Conservation (phyloP, 345 rosid species). For the Gossypium herbaceum region DNA sequence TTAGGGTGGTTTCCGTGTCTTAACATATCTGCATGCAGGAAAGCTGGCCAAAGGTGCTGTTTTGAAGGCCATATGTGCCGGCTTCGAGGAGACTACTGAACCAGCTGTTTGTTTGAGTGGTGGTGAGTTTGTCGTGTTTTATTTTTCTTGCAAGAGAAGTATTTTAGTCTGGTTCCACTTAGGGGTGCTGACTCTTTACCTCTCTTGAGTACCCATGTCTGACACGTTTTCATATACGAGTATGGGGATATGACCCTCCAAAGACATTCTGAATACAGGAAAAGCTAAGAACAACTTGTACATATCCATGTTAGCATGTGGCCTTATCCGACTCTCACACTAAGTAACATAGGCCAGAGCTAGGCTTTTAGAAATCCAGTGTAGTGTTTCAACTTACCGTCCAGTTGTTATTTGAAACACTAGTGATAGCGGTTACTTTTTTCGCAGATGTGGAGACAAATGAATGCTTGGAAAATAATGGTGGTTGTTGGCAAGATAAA, state of each 20-base stretch:
- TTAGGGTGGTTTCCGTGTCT: constrained; percentile 8
- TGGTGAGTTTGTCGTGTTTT: constrained; percentile 43
- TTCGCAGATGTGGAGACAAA: constrained; percentile 86
- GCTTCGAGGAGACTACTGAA: constrained; percentile 97
- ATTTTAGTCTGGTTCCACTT: not conserved
- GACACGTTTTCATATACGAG: not conserved
- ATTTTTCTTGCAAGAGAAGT: not conserved
- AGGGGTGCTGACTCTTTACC: not conserved
- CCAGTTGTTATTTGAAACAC: not conserved
- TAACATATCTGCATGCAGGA: constrained; percentile 45
- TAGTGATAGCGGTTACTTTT: constrained; percentile 3
- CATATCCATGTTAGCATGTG: not conserved
- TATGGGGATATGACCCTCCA: not conserved
- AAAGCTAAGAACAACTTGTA: not conserved
- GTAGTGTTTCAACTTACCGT: not conserved
- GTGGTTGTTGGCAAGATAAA: constrained; percentile 30
- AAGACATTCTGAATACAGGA: not conserved
- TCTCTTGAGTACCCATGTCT: not conserved
- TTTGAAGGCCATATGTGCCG: constrained; percentile 89
- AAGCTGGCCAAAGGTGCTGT: constrained; percentile 91
- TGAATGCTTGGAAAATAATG: constrained; percentile 81
- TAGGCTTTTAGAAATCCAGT: not conserved
- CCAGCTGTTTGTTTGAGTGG: constrained; percentile 83
- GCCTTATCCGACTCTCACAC: not conserved
- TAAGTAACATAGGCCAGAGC: not conserved